Evolutionary conservation across 306 rosid species (phyloP).

Genomic region (Erythrophleum fordii): DNA sequence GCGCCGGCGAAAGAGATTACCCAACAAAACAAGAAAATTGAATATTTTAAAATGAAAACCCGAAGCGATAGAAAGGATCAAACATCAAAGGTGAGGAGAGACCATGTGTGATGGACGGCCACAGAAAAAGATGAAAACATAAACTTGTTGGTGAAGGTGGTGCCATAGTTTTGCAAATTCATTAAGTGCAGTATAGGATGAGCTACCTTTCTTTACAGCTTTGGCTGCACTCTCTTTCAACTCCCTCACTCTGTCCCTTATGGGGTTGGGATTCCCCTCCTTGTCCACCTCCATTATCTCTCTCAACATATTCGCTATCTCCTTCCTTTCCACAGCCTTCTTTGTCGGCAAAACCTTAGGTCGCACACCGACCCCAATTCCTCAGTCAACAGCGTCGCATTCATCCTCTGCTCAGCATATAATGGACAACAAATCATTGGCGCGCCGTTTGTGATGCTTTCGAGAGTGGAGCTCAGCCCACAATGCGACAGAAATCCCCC

Average conservation of each 20-base stretch:
- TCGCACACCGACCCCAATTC: slow-evolving; percentile 47
- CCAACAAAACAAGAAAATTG: neutral
- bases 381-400: slow-evolving; percentile 50
- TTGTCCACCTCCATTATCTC: slow-evolving; percentile 25
- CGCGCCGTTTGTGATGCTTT: slow-evolving; percentile 54
- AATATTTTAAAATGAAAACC: neutral
- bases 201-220: slow-evolving; percentile 36
- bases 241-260: slow-evolving; percentile 38
- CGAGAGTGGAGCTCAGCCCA: slow-evolving; percentile 61
- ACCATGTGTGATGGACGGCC: neutral
- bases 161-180: neutral
- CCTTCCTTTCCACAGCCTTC: slow-evolving; percentile 48
- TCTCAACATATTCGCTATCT: slow-evolving; percentile 46
- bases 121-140: neutral
- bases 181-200: slow-evolving; percentile 35
- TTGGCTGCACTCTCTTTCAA: slow-evolving; percentile 27
- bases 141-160: neutral
- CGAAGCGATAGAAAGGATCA: too few relatives aligned
- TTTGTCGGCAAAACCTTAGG: slow-evolving; percentile 39
- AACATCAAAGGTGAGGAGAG: neutral
- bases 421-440: slow-evolving; percentile 68
- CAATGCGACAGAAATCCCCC: slow-evolving; percentile 63
- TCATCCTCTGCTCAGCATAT: slow-evolving; percentile 66
- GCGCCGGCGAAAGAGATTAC: neutral
- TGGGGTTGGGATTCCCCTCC: neutral